Base-by-base conservation (phyloP, 768 basidiomycete genomes). In the Boletus tylopilopsis region DNA sequence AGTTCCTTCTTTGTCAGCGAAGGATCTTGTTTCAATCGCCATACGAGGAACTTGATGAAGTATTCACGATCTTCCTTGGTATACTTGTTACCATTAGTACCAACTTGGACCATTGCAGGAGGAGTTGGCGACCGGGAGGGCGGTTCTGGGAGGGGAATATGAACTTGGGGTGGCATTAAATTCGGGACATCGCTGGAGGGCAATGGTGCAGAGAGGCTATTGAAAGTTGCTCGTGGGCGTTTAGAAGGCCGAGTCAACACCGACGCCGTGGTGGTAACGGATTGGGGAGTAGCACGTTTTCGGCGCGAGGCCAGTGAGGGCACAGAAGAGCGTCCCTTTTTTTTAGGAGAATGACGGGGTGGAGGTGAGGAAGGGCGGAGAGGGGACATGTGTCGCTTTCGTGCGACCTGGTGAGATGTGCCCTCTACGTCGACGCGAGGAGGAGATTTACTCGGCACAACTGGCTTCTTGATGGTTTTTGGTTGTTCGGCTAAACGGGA, bases 71-170 rank as follows among this genome's bases (percentile, higher is more conserved):
- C 87, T 56, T 82, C 82, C 22, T 74, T 68, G 2, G 86, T 87
- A 58, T 82, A 89, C 63, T 69, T 80, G 53, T 84, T 76, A 42
- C 85, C 83, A 47, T 75, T 67, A 12, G 71, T 74, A 45, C 67
- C 68, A 33, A 62, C 58, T 37, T 82, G 69, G 23, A 82, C 61
- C 47, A 64, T 64, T 9, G 73, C 75, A 7, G 86, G 87, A 21
- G 87, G 86, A 3, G 74, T 79, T 1, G 87, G 87, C n/a, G 82
- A 81, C 39, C 84, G 80, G 19, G 81, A 80, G 1, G 86, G 85
- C 13, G 83, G 81, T 8, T 73, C 71, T 6, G 84, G 86, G 27
- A 83, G 70, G 54, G 72, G 76, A 46, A 84, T 70, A 40, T 81
- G 76, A 40, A 78, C 72, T 58, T 84, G 77, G n/a, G 83, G 82